Evolutionary conservation across 2,329 filamentous ascomycete genomes (phyloP).

Genomic region (Aspergillus aculeatinus): DNA sequence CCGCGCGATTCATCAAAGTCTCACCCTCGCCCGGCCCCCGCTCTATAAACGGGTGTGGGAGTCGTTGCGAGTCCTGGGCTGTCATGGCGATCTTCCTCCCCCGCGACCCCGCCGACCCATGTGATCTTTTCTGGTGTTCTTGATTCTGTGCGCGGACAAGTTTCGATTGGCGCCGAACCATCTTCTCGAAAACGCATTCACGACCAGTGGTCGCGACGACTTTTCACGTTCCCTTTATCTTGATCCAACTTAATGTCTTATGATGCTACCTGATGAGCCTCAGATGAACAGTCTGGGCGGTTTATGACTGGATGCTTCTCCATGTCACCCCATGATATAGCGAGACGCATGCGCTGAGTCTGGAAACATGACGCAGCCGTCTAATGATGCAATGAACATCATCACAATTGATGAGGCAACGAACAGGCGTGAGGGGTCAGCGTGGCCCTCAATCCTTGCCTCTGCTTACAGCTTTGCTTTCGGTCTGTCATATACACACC

Average conservation of each 20-base stretch:
- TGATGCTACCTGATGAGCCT: constrained; percentile 2
- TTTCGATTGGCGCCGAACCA: constrained; percentile 12
- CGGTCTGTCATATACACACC: not conserved
- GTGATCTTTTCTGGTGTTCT: constrained; percentile 7
- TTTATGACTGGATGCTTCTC: not conserved
- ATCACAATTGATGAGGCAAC: not conserved
- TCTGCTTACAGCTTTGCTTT: not conserved
- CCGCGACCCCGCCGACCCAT: constrained; percentile 19
- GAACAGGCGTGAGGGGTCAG: not conserved
- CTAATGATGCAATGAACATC: not conserved
- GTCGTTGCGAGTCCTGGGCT: constrained; percentile 27
- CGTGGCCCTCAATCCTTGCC: not conserved
- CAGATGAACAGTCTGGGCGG: not conserved
- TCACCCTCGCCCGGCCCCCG: constrained; percentile 21
- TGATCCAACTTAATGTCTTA: constrained; percentile 8
- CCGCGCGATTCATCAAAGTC: constrained; percentile 22
- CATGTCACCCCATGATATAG: not conserved
- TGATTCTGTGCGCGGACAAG: constrained; percentile 5
- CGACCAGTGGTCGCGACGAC: not conserved
- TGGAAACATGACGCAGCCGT: not conserved
- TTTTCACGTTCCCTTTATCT: not conserved
- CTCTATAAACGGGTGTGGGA: constrained; percentile 28
- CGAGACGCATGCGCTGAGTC: not conserved
- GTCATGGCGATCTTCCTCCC: constrained; percentile 22
- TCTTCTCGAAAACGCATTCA: constrained; percentile 4